These are phyloP conservation scores for Cladosporium velox DNA, from an alignment of 2,329 filamentous ascomycete species.

Conservation along the genomic window DNA sequence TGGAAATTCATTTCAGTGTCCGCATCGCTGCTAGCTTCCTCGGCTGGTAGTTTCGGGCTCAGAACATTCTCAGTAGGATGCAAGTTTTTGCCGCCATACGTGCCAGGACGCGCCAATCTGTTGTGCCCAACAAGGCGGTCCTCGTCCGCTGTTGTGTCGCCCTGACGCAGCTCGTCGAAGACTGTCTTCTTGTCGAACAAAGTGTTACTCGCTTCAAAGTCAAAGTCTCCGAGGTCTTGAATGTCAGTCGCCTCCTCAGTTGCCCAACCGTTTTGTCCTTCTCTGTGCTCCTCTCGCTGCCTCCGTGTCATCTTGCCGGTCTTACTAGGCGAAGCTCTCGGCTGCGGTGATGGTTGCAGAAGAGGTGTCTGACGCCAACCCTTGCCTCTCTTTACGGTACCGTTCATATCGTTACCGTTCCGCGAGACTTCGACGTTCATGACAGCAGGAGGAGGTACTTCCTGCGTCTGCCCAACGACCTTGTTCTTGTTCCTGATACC, in stretches of 20 bases:
- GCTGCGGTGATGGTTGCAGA: conserved; percentile 59
- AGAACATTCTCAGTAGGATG: conserved; percentile 92
- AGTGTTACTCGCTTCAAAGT: conserved; percentile 84
- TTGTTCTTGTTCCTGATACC: conserved; percentile 34
- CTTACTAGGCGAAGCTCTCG: conserved; percentile 42
- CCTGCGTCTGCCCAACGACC: conserved; percentile 19
- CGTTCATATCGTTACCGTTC: conserved; percentile 43
- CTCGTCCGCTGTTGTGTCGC: conserved; percentile 85
- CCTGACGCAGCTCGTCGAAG: conserved; percentile 87
- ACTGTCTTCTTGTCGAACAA: conserved; percentile 93
- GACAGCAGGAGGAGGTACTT: conserved; percentile 31
- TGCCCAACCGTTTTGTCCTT: conserved; percentile 78
- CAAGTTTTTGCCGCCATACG: conserved; percentile 75
- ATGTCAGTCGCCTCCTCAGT: conserved; percentile 95
- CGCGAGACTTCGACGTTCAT: conserved; percentile 40
- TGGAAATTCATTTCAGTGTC: conserved; percentile 39
- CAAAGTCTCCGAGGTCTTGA: conserved; percentile 90
- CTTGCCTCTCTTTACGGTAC: conserved; percentile 53
- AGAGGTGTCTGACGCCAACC: conserved; percentile 70
- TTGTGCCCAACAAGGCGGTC: conserved; percentile 92
- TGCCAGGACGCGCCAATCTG: conserved; percentile 57
- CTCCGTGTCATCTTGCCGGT: conserved; percentile 46
- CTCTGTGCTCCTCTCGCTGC: conserved; percentile 52
- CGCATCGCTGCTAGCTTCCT: conserved; percentile 37
- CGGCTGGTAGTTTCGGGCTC: conserved; percentile 51